Base-by-base conservation (phyloP, 202 grass and related monocot species). In the Carex arenaria region DNA sequence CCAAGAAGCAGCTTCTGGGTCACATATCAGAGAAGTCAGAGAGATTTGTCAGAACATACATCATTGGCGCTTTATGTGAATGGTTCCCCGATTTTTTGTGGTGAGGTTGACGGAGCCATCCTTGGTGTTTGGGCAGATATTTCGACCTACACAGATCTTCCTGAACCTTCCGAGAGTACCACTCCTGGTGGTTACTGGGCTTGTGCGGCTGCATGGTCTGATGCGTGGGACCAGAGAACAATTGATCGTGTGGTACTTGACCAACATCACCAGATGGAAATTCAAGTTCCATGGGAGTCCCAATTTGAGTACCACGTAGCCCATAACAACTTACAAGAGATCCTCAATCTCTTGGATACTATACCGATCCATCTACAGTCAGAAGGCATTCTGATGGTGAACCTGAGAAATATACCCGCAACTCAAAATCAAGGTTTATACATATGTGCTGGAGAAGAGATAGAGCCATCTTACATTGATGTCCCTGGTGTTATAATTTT, bases 221-320 rank as follows among this genome's bases (percentile, higher is more conserved):
- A 93, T 85, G 84, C 86, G 28, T 98, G 95, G 95, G 92, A 93
- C 84, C 87, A 89, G 86, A 88, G 83, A 92, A 93, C 91, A 78
- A 79, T 94, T 61, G 89, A 98, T 62, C 95, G 92, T 83, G 95
- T 98, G 88, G 79, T 97, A 70, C 87, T 97, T 86, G 94, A 97
- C 59, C 94, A 90, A 71, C 80, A 85, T 86, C 84, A 82, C 82
- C 82, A 93, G 83, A 82, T 53, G 15, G 40, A 23, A 52, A 75
- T 80, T 88, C 85, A 89, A 73, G 51, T 94, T 72, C 89, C 87
- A 72, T 97, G 94, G 94, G 90, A 97, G 87, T 97, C 92, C 65
- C 87, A 93, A 70, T 90, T 97, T 83, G 92, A 94, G 71, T 97
- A 97, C 85, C 90, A 87, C 64, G 36, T 90, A 85, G 81, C 85